Evolutionary conservation across 2,329 filamentous ascomycete species (phyloP).

Genomic region (Westerdykella aurantiaca): DNA sequence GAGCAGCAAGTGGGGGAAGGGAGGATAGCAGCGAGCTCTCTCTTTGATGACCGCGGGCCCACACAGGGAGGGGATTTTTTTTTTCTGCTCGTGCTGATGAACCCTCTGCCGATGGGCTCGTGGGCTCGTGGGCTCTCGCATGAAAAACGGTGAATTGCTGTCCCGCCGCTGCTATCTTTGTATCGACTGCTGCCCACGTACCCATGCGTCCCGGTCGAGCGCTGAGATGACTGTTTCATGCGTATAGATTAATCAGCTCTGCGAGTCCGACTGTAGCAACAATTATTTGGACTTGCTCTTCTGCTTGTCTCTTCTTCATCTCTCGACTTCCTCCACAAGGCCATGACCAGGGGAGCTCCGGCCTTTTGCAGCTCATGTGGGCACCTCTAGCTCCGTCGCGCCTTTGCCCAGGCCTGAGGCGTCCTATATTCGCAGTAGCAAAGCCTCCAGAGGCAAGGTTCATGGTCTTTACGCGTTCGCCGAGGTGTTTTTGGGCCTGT

Average conservation of each 20-base stretch:
- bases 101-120: too few relatives aligned
- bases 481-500: background rate
- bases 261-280: too few relatives aligned
- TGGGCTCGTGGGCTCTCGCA: background rate
- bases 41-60: too few relatives aligned
- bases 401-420: background rate
- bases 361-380: background rate
- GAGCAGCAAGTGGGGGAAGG: too few relatives aligned
- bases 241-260: too few relatives aligned
- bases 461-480: background rate
- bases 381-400: background rate
- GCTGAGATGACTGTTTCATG: background rate
- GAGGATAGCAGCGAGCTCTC: too few relatives aligned
- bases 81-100: background rate
- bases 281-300: background rate
- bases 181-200: background rate
- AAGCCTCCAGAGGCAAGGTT: background rate
- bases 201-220: background rate
- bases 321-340: background rate
- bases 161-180: background rate
- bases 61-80: background rate
- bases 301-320: background rate
- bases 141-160: background rate
- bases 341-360: constrained; percentile 9
- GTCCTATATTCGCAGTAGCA: background rate